Base-by-base conservation (phyloP, 2,329 filamentous ascomycete species). In the Tolypocladium amazonense region DNA sequence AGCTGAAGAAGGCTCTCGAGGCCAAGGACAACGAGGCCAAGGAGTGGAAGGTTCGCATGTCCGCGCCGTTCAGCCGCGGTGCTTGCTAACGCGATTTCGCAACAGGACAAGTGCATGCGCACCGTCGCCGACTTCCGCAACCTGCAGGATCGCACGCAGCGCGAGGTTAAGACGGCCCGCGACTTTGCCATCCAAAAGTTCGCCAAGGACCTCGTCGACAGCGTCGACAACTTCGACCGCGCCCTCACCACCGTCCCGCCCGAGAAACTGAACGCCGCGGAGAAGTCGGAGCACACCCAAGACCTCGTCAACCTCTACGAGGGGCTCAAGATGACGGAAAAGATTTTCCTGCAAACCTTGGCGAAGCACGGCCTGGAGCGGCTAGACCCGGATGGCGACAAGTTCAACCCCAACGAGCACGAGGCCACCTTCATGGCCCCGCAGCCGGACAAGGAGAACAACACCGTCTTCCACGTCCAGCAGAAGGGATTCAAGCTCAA, bases 171-270 rank as follows among this genome's bases (percentile, higher is more conserved):
- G 76, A 77, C 84, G 25, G 90, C 93, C 25, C 88, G 88, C 68
- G 90, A 96, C 77, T 99, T 96, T 69, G 94, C 93, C 70, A 94
- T 99, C 70, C 91, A 96, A 73, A 91, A 88, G 67, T 97, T 99
- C 77, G 91, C 93, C 71, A 89, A 91, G 75, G 94, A 99, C 76
- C 87, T 99, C 54, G 85, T 97, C 67, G 94, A 99, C 74, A 91
- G 86, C 71, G 87, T 99, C 70, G 94, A 99, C 78, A 99, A 97
- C 82, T 87, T 99, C 64, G 94, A 99, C 77, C 92, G 92, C 66
- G 94, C 94, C 52, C 84, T 99, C 52, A 75, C 79, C 64, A 91
- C 87, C 69, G 92, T 96, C 15, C 86, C 90, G 25, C 72, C 82
- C 62, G 87, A 91, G 47, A 90, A 90, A 76, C 81, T 95, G 64